phyloP scores from a whole-genome alignment of 1,284 basidiomycete genomes.

The Takashimella tepidaria region DNA sequence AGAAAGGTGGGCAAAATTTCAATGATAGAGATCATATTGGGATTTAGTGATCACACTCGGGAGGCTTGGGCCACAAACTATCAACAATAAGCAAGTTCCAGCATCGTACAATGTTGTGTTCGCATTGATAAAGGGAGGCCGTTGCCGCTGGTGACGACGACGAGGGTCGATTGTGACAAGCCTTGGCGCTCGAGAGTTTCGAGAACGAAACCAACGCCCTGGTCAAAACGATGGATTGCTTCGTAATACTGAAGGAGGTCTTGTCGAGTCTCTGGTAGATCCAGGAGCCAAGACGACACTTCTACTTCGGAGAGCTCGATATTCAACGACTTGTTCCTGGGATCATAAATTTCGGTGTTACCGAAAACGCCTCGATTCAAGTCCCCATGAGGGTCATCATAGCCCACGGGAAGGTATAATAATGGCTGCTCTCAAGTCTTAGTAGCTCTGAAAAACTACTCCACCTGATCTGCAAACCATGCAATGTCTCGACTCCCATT shows the following conservation, averaged over 20 bases:
- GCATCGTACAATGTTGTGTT: slow-evolving; percentile 28
- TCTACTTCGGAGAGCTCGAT: slow-evolving; percentile 8
- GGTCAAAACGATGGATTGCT: slow-evolving; percentile 19
- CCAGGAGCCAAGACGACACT: slow-evolving; percentile 16
- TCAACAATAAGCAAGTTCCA: slow-evolving; percentile 17
- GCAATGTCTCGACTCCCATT: slow-evolving; percentile 13
- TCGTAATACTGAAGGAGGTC: slow-evolving; percentile 23
- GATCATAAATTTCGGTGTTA: slow-evolving; percentile 12
- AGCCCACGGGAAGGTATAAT: slow-evolving; percentile 21
- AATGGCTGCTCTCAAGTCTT: slow-evolving; percentile 10
- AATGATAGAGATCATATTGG: slow-evolving; percentile 19
- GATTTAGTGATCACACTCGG: slow-evolving; percentile 11
- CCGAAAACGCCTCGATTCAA: slow-evolving; percentile 20
- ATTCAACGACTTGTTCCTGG: neutral
- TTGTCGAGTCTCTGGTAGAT: slow-evolving; percentile 12
- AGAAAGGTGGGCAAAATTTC: slow-evolving; percentile 24
- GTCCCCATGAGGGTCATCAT: slow-evolving; percentile 24
- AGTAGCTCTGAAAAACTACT: slow-evolving; percentile 14
- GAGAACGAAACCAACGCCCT: slow-evolving; percentile 22
- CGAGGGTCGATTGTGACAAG: slow-evolving; percentile 12
- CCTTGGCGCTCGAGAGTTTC: slow-evolving; percentile 8
- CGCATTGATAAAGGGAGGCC: slow-evolving; percentile 27
- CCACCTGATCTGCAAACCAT: slow-evolving; percentile 20
- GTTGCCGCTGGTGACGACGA: slow-evolving; percentile 24
- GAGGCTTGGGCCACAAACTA: slow-evolving; percentile 13